A percentile compares a stretch with the other conserved stretches of the same genome.
phyloP scores from a whole-genome alignment of 2,329 filamentous ascomycete genomes.

The Pseudogymnoascus sp. region DNA sequence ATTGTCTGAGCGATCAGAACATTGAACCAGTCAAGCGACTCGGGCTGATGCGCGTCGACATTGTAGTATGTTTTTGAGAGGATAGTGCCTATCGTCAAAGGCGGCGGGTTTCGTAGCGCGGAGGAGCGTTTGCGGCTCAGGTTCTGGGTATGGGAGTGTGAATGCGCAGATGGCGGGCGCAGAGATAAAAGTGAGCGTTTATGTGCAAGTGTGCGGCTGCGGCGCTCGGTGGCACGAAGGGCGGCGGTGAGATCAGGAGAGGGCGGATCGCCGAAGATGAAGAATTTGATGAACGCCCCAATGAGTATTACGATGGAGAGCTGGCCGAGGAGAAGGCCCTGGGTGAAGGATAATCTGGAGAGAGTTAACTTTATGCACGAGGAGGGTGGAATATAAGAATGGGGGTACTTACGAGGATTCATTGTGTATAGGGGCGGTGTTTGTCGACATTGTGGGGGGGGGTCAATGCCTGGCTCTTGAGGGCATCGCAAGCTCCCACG shows the following conservation, averaged over 20 bases:
- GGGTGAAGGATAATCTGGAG: conserved; percentile 75
- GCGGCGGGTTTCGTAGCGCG: conserved; percentile 64
- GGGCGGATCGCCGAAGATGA: conserved; percentile 94
- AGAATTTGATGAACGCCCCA: conserved; percentile 97
- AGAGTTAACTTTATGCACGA: conserved; percentile 9
- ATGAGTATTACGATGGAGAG: conserved; percentile 85
- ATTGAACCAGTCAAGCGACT: conserved; percentile 98
- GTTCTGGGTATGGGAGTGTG: conserved; percentile 21
- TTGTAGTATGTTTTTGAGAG: conserved; percentile 97
- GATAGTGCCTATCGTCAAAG: conserved; percentile 86
- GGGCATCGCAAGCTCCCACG: neutral
- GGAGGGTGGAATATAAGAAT: neutral
- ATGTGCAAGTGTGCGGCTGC: conserved; percentile 67
- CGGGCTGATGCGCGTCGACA: conserved; percentile 88
- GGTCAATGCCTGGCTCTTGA: neutral
- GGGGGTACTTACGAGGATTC: conserved; percentile 35
- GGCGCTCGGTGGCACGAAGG: conserved; percentile 65
- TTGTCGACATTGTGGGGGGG: conserved; percentile 6
- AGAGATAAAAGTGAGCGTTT: conserved; percentile 64
- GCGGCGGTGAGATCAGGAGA: conserved; percentile 74
- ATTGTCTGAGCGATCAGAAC: conserved; percentile 94
- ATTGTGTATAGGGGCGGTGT: neutral
- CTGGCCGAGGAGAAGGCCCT: conserved; percentile 88
- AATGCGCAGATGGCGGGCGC: conserved; percentile 33
- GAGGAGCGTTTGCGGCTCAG: conserved; percentile 60